Conservation (phyloP, 1,284 basidiomycete genomes). For the Mrakiaceae sp. region DNA sequence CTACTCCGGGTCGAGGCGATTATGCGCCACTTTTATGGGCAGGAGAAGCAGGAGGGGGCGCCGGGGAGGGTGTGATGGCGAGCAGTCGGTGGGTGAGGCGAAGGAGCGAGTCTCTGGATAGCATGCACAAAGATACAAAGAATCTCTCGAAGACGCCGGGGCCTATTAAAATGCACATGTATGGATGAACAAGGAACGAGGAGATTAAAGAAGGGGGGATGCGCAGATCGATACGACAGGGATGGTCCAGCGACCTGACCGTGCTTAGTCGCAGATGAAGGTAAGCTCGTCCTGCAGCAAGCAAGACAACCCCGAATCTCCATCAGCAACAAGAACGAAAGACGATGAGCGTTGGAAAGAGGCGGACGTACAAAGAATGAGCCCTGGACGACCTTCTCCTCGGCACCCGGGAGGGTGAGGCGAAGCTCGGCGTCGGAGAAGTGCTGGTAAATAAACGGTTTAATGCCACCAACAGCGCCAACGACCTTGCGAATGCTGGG, state of each 20-base stretch:
- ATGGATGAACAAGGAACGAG: too few species aligned
- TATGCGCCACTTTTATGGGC: slow-evolving; percentile 65
- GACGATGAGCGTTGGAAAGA: too few species aligned
- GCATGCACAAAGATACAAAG: too few species aligned
- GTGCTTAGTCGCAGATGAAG: neutral
- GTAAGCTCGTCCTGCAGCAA: neutral
- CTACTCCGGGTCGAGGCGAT: slow-evolving; percentile 59
- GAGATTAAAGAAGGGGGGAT: too few species aligned
- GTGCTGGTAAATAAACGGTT: slow-evolving; percentile 41
- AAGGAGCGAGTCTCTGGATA: neutral
- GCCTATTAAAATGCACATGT: too few species aligned
- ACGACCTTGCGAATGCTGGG: slow-evolving; percentile 37
- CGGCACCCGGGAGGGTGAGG: slow-evolving; percentile 7
- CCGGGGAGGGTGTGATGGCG: too few species aligned
- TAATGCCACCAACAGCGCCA: slow-evolving; percentile 38
- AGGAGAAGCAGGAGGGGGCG: slow-evolving; percentile 26
- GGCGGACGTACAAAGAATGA: slow-evolving; percentile 7
- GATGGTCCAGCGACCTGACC: too few species aligned
- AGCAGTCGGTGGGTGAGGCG: too few species aligned
- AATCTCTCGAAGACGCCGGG: too few species aligned
- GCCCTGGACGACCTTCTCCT: slow-evolving; percentile 10
- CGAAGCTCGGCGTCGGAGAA: slow-evolving; percentile 9
- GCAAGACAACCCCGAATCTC: too few species aligned
- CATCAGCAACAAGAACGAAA: too few species aligned
- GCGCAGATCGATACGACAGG: too few species aligned